phyloP scores from a whole-genome alignment of 192 early-diverging fungal genomes.

The Backusella morwellensis region DNA sequence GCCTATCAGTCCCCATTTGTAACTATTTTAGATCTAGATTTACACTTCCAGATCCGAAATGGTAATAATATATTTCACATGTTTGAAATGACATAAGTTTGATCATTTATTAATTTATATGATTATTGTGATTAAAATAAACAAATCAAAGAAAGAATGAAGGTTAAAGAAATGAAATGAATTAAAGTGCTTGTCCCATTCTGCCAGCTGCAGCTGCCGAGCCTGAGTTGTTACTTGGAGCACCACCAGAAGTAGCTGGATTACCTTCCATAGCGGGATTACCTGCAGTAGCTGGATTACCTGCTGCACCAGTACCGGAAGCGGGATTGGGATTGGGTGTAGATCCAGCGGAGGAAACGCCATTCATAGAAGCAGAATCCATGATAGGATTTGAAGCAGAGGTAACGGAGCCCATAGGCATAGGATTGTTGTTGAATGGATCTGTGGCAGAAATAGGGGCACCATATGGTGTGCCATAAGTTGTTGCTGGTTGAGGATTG shows the following conservation, averaged over 20 bases:
- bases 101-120: too few relatives aligned
- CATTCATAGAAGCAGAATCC: background rate
- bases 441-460: background rate
- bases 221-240: background rate
- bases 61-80: background rate
- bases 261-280: too few relatives aligned
- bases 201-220: background rate
- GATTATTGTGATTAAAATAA: background rate
- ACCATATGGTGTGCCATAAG: background rate
- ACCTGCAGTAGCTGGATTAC: background rate
- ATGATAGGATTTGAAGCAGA: background rate
- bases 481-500: background rate
- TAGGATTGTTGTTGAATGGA: background rate
- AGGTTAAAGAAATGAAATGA: background rate
- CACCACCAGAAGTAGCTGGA: too few relatives aligned
- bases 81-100: background rate
- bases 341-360: background rate
- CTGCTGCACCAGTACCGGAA: background rate
- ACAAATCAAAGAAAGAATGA: background rate
- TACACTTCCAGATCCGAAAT: background rate
- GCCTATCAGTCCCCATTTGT: background rate
- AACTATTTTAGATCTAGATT: background rate
- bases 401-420: background rate
- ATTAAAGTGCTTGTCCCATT: background rate
- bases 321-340: background rate